Base-by-base conservation (phyloP, 495 filamentous ascomycete genomes). In the Pyrenopolyporus hunteri region DNA sequence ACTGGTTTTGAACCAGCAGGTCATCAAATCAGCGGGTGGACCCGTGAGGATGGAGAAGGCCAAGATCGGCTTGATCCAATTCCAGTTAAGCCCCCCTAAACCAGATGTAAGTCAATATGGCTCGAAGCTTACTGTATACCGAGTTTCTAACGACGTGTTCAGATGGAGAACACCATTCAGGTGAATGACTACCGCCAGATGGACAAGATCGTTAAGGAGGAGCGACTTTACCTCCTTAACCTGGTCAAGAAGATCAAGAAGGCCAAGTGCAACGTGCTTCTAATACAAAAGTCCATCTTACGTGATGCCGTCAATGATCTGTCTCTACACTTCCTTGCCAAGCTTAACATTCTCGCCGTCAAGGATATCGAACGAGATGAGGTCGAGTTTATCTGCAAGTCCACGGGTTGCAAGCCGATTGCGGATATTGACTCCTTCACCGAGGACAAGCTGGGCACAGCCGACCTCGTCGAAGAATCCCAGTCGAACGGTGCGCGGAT, bases 231-330 rank as follows among this genome's bases (percentile, higher is more conserved):
- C 76, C 83, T 98, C 56, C 85, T 98, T 37, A 97, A 97, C 78
- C 91, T 98, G 86, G 92, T 92, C 70, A 98, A 98, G 85, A 98
- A 97, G 84, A 98, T 98, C 78, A 96, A 97, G 80, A 98, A 97
- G 82, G 93, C 92, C 66, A 97, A 97, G 78, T 98, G 94, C 81
- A 98, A 98, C 69, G 95, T 98, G 26, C 87, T 98, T 49, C 82
- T 98, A 64, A 97, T 98, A 65, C 94, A 98, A 71, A 98, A 98
- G 77, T 97, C 93, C 13, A 98, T 98, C 64, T 85, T 98, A 37
- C 86, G 94, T 66, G 94, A 98, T 71, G 94, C 94, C 39, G 92
- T 98, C 76, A 98, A 98, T 80, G 94, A 98, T 63, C 85, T 98
- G 17, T 92, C 90, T 47, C 82, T 98, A 50, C 94, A 98, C 80